Base-by-base conservation (phyloP, 805 yeast genomes). In the Maudiozyma bulderi region DNA sequence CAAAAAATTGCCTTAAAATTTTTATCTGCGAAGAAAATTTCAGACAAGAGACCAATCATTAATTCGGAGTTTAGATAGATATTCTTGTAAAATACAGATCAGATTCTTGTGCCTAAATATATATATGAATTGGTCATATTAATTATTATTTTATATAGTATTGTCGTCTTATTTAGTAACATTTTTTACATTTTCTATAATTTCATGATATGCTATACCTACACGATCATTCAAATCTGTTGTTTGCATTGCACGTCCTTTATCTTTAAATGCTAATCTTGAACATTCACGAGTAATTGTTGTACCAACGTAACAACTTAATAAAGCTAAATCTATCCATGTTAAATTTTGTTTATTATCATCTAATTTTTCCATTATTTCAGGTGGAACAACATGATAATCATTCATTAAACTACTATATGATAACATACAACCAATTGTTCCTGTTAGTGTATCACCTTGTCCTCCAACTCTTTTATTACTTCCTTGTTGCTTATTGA, bases 401-500 rank as follows among this genome's bases (percentile, higher is more conserved):
- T 77, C 75, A 60, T 86, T 84, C n/a, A 72, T 66, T 10, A 84
- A 82, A 28, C 75, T 61, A 6, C 85, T 79, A 95, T 95, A 91
- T 5, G 87, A 86, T 34, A 86, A 59, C 58, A 91, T 72, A 0
- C 95, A 83, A 1, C 90, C 89, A n/a, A 89, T 67, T 28, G 86
- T 71, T 0, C 99, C 99, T 0, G 91, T 78, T 39, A 93, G 65
- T 0, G 96, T 85, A 58, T 93, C 99, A 29, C 99, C 99, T 68
- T 93, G 98, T 0, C 99, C 99, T 10, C 97, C 96, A 7, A 86
- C 95, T 47, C 99, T 73, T 59, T 86, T 84, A 45, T 69, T 66
- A 6, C 93, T 82, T 1, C 98, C 97, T 13, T 63, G 57, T 33
- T 70, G 59, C 35, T 72, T 73, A 52, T 74, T 76, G 3, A 67